Evolutionary conservation across 352 stramenopile genomes (phyloP).

Genomic region (Phytophthora pinifolia): DNA sequence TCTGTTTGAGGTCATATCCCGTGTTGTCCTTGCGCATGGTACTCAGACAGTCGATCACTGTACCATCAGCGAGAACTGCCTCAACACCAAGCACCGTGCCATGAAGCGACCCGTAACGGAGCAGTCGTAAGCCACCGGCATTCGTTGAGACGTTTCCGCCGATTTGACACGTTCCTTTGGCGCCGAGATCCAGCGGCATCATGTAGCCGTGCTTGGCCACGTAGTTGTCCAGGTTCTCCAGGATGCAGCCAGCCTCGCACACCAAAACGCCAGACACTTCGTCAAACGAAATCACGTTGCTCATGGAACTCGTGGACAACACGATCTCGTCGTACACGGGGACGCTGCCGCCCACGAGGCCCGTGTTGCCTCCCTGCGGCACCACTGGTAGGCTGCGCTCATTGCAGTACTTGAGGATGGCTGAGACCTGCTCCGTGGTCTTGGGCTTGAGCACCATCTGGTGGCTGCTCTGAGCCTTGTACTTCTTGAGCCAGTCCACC

Average conservation of each 20-base stretch:
- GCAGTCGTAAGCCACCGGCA: conserved; percentile 93
- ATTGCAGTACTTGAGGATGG: conserved; percentile 94
- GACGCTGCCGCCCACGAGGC: conserved; percentile 94
- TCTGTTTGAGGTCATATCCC: conserved; percentile 96
- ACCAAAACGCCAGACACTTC: conserved; percentile 77
- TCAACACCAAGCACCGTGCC: conserved; percentile 94
- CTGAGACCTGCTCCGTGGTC: conserved; percentile 85
- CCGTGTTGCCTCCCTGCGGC: conserved; percentile 96
- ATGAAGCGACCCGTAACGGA: conserved; percentile 95
- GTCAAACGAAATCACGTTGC: conserved; percentile 92
- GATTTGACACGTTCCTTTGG: conserved; percentile 98
- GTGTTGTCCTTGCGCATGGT: conserved; percentile 98
- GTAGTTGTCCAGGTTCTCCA: conserved; percentile 92
- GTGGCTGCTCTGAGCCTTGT: conserved; percentile 54
- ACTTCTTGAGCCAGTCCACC: conserved; percentile 88
- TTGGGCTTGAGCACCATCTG: conserved; percentile 87
- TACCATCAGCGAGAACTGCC: conserved; percentile 93
- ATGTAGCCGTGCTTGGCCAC: conserved; percentile 86
- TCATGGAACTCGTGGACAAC: conserved; percentile 91
- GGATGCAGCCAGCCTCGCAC: conserved; percentile 92
- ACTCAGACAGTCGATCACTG: conserved; percentile 90
- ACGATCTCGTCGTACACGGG: conserved; percentile 94
- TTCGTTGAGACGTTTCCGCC: conserved; percentile 97
- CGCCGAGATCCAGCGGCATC: conserved; percentile 95
- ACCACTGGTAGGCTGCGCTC: conserved; percentile 89